Percentiles rank a stretch among this genome's conserved stretches.
Evolutionary conservation across 1,139 yeast genomes (phyloP).

Genomic region (Yamadazyma epiphylla): DNA sequence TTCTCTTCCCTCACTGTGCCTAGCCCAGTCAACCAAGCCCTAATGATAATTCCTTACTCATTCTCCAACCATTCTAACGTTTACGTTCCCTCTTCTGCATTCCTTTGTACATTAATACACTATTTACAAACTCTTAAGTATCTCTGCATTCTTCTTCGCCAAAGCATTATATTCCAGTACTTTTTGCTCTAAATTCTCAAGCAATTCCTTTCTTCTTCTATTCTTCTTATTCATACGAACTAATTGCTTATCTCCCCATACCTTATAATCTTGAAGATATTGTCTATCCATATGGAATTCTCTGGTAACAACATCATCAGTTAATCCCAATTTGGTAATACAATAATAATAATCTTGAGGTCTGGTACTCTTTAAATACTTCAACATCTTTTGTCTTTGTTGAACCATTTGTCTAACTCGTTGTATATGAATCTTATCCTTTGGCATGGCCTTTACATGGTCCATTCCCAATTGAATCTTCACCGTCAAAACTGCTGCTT

Average conservation of each 20-base stretch:
- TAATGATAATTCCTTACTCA: too few relatives aligned
- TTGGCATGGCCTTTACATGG: constrained; percentile 68
- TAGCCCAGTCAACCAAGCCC: too few relatives aligned
- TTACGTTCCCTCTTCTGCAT: constrained; percentile 1
- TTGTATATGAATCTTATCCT: constrained; percentile 71
- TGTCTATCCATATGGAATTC: constrained; percentile 84
- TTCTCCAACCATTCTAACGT: too few relatives aligned
- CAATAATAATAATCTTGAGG: constrained; percentile 84
- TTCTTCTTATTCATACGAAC: constrained; percentile 42
- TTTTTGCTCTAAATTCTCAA: constrained; percentile 38
- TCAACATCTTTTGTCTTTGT: constrained; percentile 77
- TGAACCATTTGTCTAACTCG: constrained; percentile 79
- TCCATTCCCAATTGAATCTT: constrained; percentile 74
- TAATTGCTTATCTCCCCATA: constrained; percentile 64
- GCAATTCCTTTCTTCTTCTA: constrained; percentile 31
- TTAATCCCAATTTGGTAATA: constrained; percentile 80
- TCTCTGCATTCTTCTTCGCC: constrained; percentile 36
- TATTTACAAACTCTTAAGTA: constrained; percentile 4
- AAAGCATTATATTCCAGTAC: constrained; percentile 36
- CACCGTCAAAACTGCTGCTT: constrained; percentile 86
- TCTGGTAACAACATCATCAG: constrained; percentile 70
- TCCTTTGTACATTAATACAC: background rate
- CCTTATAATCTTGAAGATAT: constrained; percentile 80
- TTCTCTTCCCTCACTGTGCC: too few relatives aligned
- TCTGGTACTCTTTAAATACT: constrained; percentile 73